Evolutionary conservation across 345 rosid species (phyloP), one percentile per base, ranked within the genome.

Genomic region (Bruguiera sexangula): DNA sequence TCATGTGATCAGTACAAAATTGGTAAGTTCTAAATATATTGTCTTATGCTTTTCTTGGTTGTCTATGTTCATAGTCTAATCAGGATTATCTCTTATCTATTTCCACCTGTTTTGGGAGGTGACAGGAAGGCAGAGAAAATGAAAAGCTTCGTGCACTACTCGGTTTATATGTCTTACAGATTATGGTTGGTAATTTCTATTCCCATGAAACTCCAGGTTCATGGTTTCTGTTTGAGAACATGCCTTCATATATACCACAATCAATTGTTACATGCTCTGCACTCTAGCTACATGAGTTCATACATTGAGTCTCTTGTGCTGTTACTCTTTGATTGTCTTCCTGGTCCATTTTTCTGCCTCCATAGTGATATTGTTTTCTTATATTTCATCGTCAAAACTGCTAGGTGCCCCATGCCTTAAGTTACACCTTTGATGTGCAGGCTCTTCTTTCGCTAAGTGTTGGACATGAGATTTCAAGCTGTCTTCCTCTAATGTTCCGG

Each of bases 91-190:
- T 62, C 59, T 63, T 59, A 24, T 15, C 15, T 43, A 21, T 55
- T 57, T 3, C 50, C 51, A 10, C 26, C 37, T 16, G 9, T 18
- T 72, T 70, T 62, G 57, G 27, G 74, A 9, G 68, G 63, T 78
- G 46, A 76, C 85, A 92, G 98, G 94, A 87, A 36, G 82, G 78
- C 26, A 65, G 68, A 69, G 73, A 52, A 73, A 82, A 72, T 55
- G 81, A 81, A 75, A 87, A 85, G 78, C 87, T 95, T 37, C 74
- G 70, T 48, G 78, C 88, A 76, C 73, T 95, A 53, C 96, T 92
- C 75, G 87, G 89, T 84, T 82, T 90, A 69, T 92, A 84, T 70
- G 61, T 92, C 70, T 67, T 90, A 65, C 93, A 92, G 73, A 79
- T 87, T 53, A 81, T 82, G 92, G 99, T 94, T 81, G 27, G 89